A percentile compares a stretch with the other conserved stretches of the same genome.
Conservation (phyloP, 176 grass and related monocot species). For the Avena sativa region DNA sequence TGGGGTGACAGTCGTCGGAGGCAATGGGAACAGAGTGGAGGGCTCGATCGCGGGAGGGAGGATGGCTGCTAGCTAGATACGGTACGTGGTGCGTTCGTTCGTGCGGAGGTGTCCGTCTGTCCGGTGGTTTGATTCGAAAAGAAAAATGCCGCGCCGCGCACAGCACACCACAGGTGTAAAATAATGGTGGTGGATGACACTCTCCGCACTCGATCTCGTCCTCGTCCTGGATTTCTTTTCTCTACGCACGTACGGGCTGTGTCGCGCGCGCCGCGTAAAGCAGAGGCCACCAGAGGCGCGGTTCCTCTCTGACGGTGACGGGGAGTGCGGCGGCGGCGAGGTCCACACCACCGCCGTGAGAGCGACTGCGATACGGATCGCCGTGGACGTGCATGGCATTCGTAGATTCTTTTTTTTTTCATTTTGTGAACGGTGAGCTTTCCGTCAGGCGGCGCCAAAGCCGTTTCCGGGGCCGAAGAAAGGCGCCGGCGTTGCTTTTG, state of each 20-base stretch:
- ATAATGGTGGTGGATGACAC: background rate
- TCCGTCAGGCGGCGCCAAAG: conserved; percentile 11
- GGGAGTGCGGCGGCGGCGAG: background rate
- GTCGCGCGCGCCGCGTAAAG: conserved; percentile 6
- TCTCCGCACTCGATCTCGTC: conserved; percentile 14
- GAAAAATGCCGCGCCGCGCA: conserved; percentile 38
- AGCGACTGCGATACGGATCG: background rate
- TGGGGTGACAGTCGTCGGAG: background rate
- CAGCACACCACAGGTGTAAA: conserved; percentile 19
- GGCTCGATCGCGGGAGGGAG: conserved; percentile 10
- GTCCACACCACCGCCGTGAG: background rate
- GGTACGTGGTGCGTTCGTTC: conserved; percentile 48
- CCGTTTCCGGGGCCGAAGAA: background rate
- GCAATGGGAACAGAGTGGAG: background rate
- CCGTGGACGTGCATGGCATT: background rate
- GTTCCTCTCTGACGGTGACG: background rate
- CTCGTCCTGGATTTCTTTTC: conserved; percentile 4
- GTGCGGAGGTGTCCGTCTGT: conserved; percentile 51
- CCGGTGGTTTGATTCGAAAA: background rate
- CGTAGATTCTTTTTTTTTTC: too few species aligned
- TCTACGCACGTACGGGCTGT: conserved; percentile 8
- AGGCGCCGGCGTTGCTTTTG: background rate
- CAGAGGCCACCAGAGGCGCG: background rate
- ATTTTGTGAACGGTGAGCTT: background rate
- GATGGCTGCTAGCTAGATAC: background rate